Conservation (phyloP, 306 rosid genomes). For the Cucumis melo region DNA sequence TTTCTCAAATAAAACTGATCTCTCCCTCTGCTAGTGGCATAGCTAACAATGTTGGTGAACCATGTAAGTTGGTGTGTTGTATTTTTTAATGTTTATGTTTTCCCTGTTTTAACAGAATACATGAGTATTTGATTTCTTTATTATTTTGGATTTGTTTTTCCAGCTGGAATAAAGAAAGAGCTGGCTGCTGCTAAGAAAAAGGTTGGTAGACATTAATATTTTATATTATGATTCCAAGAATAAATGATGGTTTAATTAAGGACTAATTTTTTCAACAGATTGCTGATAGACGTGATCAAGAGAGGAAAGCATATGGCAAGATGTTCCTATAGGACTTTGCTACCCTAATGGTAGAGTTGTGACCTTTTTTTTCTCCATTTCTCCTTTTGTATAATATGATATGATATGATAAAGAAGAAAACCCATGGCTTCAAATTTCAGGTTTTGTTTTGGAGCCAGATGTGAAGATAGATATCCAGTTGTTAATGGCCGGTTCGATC, state of each 20-base stretch:
- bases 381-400: no score
- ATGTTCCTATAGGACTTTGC: conserved; percentile 53
- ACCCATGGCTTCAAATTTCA: neutral
- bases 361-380: neutral
- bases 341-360: conserved; percentile 18
- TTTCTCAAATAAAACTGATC: no score
- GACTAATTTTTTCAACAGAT: conserved; percentile 29
- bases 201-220: conserved; percentile 25
- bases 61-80: no score
- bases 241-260: neutral
- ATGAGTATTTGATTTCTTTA: neutral
- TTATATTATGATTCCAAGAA: neutral
- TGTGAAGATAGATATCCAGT: neutral
- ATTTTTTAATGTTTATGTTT: no score
- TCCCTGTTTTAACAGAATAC: neutral
- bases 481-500: neutral
- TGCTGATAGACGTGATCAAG: conserved; percentile 54
- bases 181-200: conserved; percentile 58
- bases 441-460: neutral
- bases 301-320: conserved; percentile 63
- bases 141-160: neutral
- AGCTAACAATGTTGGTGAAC: no score
- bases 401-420: neutral
- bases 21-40: no score
- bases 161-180: conserved; percentile 86